Conservation (phyloP, 371 early-diverging fungal genomes). For the Rhizopus microsporus region DNA sequence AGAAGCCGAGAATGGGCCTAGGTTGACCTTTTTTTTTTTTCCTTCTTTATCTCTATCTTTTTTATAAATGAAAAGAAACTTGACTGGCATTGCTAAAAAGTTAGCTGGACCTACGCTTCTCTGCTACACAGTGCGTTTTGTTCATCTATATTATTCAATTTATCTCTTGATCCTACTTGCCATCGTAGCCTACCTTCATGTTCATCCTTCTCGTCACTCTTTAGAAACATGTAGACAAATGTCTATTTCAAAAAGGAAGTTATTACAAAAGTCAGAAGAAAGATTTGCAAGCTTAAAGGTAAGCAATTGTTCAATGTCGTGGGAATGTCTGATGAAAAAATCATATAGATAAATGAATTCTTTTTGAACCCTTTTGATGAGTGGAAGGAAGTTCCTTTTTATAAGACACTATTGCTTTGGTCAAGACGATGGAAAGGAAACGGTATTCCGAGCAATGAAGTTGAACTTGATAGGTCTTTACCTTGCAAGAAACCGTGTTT, state of each 20-base stretch:
- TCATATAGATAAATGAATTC: slow-evolving; percentile 4
- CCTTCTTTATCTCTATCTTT: slow-evolving; percentile 15
- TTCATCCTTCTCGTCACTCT: background rate
- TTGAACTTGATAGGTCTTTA: slow-evolving; percentile 36
- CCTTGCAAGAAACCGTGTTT: slow-evolving; percentile 52
- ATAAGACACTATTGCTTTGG: slow-evolving; percentile 26
- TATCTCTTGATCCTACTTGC: background rate
- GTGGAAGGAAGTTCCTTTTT: slow-evolving; percentile 28
- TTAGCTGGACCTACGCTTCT: background rate
- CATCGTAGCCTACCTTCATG: background rate
- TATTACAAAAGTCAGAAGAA: slow-evolving; percentile 22
- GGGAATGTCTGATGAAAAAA: background rate
- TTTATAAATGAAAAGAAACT: background rate
- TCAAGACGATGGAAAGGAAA: slow-evolving; percentile 28
- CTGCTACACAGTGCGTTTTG: background rate
- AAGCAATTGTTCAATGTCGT: background rate
- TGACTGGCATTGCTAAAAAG: background rate
- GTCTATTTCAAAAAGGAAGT: slow-evolving; percentile 13
- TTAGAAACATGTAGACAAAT: slow-evolving; percentile 10
- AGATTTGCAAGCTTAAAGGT: slow-evolving; percentile 27
- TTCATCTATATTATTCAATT: background rate
- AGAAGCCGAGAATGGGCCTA: too few species aligned
- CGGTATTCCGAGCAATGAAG: slow-evolving; percentile 18
- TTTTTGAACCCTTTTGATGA: slow-evolving; percentile 31
- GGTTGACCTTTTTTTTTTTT: background rate